Evolutionary conservation across 1,139 yeast genomes (phyloP), one percentile per base, ranked within the genome.

Genomic region (Spencermartinsiella ligniputridi): DNA sequence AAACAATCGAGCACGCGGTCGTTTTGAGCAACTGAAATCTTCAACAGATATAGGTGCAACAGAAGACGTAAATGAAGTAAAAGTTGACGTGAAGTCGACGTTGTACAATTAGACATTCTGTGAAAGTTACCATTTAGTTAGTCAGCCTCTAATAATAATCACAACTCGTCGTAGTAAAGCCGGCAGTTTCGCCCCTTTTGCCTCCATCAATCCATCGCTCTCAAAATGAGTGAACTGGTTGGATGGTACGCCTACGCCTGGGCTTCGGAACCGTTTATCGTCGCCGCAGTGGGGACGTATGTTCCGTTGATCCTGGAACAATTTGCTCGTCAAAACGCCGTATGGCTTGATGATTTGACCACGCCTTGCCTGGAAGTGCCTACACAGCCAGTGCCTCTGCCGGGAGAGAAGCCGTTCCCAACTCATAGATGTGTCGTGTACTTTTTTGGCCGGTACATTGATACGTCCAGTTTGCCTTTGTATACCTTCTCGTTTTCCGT

Each of bases 191-290:
- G n/a, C n/a, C n/a, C n/a, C n/a, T n/a, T n/a, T n/a, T n/a, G n/a
- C n/a, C n/a, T n/a, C n/a, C n/a, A n/a, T n/a, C n/a, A n/a, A n/a
- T n/a, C n/a, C n/a, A n/a, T n/a, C n/a, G n/a, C n/a, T n/a, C n/a
- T 22, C 11, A 22, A 8, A 22, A 22, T 22, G 25, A 8, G 9
- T 8, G 62, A 56, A 37, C 54, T 62, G 12, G 43, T 59, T 38
- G 70, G 70, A 18, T 66, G 70, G 70, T 64, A 62, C 52, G 64
- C 78, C 8, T 79, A 77, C 52, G 69, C 81, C 1, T 79, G 83
- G 74, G 86, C 88, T 0, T 77, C 84, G 29, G 89, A 83, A 57
- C 89, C 90, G 0, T 83, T 81, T 57, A 74, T 81, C 8, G 89
- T 83, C 3, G 76, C 83, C 32, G 87, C 82, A 1, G 81, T 83